Base-by-base conservation (phyloP, 1,139 yeast species). In the Diutina neorugosa region DNA sequence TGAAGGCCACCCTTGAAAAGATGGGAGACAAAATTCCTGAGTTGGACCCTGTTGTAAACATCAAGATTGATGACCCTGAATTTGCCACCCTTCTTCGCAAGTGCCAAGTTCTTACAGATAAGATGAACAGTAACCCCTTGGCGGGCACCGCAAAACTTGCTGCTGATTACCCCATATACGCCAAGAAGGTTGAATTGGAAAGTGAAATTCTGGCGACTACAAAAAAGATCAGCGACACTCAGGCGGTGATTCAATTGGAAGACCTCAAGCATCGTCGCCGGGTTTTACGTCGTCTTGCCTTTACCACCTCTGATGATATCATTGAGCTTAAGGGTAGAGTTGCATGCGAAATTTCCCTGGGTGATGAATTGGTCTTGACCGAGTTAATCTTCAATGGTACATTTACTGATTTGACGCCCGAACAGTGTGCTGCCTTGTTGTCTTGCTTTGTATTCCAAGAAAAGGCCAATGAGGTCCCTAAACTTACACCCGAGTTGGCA, bases 371-470 rank as follows among this genome's bases (percentile, higher is more conserved):
- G 55, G 67, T 93, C 58, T 71, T 93, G 52, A 91, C 98, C 0
- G 98, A 94, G 66, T 44, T 49, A 31, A 86, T 94, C 44, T 93
- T 93, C 75, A 89, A 90, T 64, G 98, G 98, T 77, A 86, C 86
- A 43, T 93, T 93, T 70, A 90, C 84, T 61, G 96, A 89, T 52
- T 73, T 94, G 57, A 76, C 82, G 2, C 84, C 96, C 2, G 96
- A 88, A 62, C 97, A 90, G 65, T 83, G 95, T 67, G 97, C 97
- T 7, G 90, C 97, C 0, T 69, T 94, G 53, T 70, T 94, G 53
- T 89, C 97, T 43, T 89, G 97, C 67, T 93, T 93, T 70, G 98
- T 94, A 2, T 94, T 93, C 78, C 97, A 93, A 67, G 99, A 93
- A 66, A 81, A 94, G 65, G 88, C 96, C 52, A 89, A 88, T 65